phyloP scores from a whole-genome alignment of 2,329 filamentous ascomycete genomes.

The Ceratocystis destructans region DNA sequence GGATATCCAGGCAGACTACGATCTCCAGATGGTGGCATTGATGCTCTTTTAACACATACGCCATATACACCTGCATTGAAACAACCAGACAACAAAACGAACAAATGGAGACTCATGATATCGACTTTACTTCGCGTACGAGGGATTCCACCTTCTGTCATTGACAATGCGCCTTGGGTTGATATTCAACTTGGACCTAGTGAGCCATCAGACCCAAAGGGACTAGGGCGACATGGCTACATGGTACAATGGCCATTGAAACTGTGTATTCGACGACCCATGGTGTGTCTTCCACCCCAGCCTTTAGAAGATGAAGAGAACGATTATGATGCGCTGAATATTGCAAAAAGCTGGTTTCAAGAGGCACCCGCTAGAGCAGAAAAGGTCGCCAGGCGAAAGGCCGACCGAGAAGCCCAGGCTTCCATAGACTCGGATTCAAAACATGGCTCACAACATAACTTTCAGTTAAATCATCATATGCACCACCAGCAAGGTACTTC shows the following conservation, averaged over 20 bases:
- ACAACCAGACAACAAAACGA: slow-evolving; percentile 29
- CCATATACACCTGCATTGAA: slow-evolving; percentile 25
- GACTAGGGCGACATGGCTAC: slow-evolving; percentile 26
- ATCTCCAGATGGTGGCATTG: slow-evolving; percentile 9
- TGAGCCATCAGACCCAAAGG: slow-evolving; percentile 31
- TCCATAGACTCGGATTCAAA: not conserved
- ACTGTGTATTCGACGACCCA: slow-evolving; percentile 39
- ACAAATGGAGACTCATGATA: slow-evolving; percentile 38
- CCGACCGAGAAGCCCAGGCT: slow-evolving; percentile 33
- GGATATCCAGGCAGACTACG: slow-evolving; percentile 25
- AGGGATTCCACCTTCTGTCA: slow-evolving; percentile 33
- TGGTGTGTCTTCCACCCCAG: slow-evolving; percentile 30
- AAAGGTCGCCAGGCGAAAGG: slow-evolving; percentile 34
- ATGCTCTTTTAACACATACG: slow-evolving; percentile 6
- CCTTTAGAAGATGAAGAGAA: slow-evolving; percentile 28
- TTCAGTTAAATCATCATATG: not conserved
- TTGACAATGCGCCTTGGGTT: slow-evolving; percentile 37
- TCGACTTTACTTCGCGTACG: slow-evolving; percentile 37
- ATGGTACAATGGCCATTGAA: slow-evolving; percentile 41
- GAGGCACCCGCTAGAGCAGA: slow-evolving; percentile 34
- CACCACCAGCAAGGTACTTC: not conserved
- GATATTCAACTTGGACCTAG: slow-evolving; percentile 36
- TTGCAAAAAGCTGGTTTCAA: slow-evolving; percentile 37
- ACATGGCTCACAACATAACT: not conserved
- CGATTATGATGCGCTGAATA: slow-evolving; percentile 36